A percentile compares a stretch with the other conserved stretches of the same genome.
These are phyloP conservation scores for Fusarium mundagurra DNA, from an alignment of 2,329 filamentous ascomycete species.

Conservation along the genomic window DNA sequence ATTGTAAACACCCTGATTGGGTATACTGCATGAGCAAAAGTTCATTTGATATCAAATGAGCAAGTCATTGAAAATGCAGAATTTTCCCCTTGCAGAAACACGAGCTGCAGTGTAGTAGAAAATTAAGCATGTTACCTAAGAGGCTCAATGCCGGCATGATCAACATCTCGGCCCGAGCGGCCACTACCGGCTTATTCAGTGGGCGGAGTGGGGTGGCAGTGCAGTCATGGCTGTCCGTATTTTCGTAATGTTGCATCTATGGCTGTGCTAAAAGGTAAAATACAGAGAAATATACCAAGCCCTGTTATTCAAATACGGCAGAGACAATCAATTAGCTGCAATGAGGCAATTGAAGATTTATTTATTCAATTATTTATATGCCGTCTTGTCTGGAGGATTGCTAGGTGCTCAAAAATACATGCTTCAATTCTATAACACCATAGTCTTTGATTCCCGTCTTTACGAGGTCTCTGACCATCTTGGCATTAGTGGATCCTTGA, in stretches of 20 bases:
- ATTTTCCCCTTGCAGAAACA: neutral
- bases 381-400: no score
- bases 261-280: neutral
- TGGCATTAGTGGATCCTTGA: neutral
- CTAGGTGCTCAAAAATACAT: no score
- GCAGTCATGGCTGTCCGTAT: no score
- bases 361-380: no score
- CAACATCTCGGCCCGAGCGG: neutral
- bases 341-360: no score
- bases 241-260: no score
- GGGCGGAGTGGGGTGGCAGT: neutral
- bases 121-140: neutral
- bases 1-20: neutral
- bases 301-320: no score
- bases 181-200: neutral
- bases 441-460: neutral
- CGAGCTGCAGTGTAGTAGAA: rapidly evolving
- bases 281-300: neutral
- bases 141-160: neutral
- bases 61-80: neutral
- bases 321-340: no score
- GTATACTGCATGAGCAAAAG: neutral
- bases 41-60: neutral
- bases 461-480: neutral
- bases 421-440: no score